Evolutionary conservation across 768 basidiomycete species (phyloP), one percentile per base, ranked within the genome.

Genomic region (Naganishia vishniacii): DNA sequence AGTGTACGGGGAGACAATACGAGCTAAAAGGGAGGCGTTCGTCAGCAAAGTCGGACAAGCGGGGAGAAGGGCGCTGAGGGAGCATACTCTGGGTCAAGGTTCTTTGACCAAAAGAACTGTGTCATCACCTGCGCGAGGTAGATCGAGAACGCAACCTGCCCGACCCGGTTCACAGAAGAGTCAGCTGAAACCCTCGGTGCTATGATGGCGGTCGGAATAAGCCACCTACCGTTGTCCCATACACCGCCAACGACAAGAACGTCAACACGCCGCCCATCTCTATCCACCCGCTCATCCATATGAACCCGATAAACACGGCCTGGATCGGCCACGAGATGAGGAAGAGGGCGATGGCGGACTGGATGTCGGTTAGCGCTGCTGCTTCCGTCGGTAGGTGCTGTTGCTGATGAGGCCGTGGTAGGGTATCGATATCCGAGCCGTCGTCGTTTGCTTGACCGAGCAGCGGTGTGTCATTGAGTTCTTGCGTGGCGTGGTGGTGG

Each of bases 251-350:
- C 0, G 86, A 86, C 64, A 86, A 80, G 0, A 81, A 75, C n/a
- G 86, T 80, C 71, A 95, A 91, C 16, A 85, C 60, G 34, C 87
- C 71, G 1, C 86, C 85, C 0, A 89, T 78, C 25, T 84, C 80
- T 9, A 91, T 82, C 91, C 94, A 98, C 0, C 87, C 87, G 3
- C 91, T 81, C 4, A 72, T 75, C 48, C 80, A 81, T 0, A 93
- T 82, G 29, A 87, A 80, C 5, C 77, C 69, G 48, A 95, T 82
- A 75, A 94, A 94, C 11, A 86, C 74, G 44, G 88, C 75, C 71
- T 88, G 85, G 28, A 97, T 83, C 0, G 91, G 91, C n/a, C 91
- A 73, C 0, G 89, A 86, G 62, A 94, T 83, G 34, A 82, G 66
- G 48, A 87, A 81, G 12, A 99, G 83, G 0, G 88, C 87, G 48